Conservation (phyloP, 2,329 filamentous ascomycete genomes). For the Neopestalotiopsis sp. region DNA sequence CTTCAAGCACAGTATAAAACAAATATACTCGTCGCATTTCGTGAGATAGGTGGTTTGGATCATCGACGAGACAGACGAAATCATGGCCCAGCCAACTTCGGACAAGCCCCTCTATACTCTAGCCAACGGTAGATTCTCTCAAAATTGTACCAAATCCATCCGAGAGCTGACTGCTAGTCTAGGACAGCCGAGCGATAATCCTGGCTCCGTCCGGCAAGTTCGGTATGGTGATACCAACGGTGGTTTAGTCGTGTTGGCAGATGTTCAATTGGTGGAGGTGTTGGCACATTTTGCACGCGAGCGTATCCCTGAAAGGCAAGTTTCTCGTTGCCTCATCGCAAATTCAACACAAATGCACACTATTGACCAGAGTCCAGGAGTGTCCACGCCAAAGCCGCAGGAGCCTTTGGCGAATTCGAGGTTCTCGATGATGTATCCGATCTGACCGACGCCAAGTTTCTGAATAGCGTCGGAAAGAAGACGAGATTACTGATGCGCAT, state of each 20-base stretch:
- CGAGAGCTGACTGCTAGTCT: background rate
- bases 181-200: slow-evolving; percentile 2
- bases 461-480: slow-evolving; percentile 60
- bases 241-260: slow-evolving; percentile 28
- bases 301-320: slow-evolving; percentile 31
- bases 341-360: no score
- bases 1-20: background rate
- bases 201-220: slow-evolving; percentile 5
- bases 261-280: slow-evolving; percentile 60
- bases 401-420: slow-evolving; percentile 49
- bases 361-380: slow-evolving; percentile 23
- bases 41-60: background rate
- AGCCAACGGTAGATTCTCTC: background rate
- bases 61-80: background rate
- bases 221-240: slow-evolving; percentile 9
- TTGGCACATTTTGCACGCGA: slow-evolving; percentile 35
- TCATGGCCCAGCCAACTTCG: background rate
- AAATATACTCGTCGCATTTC: background rate
- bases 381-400: slow-evolving; percentile 43
- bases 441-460: slow-evolving; percentile 47
- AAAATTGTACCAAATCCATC: background rate
- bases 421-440: slow-evolving; percentile 55
- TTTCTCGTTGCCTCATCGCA: background rate
- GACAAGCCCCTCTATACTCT: background rate
- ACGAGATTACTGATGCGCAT: slow-evolving; percentile 66